Conservation (phyloP, 306 rosid species). For the Inga laurina region DNA sequence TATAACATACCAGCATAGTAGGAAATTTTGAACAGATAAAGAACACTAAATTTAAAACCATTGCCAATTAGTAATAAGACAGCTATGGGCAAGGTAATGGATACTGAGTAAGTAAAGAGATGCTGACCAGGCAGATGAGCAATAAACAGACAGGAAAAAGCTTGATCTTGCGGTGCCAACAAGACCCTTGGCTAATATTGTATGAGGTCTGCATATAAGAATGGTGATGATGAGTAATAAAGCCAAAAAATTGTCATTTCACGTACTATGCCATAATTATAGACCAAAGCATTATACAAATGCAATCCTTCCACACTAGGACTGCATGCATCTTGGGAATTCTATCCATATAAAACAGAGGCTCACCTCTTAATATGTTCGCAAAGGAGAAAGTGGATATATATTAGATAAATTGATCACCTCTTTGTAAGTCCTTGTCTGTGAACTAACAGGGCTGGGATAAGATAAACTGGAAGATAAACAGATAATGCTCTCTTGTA, state of each 20-base stretch:
- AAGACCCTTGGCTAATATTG: slow-evolving; percentile 59
- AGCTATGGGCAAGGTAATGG: background rate
- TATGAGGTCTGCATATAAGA: slow-evolving; percentile 51
- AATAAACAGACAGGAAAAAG: slow-evolving; percentile 67
- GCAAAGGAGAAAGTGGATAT: background rate
- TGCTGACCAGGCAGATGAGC: slow-evolving; percentile 69
- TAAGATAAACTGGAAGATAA: slow-evolving; percentile 69
- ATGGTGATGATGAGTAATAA: slow-evolving; percentile 18
- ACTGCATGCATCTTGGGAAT: background rate
- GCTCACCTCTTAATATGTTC: background rate
- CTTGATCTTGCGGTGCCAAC: slow-evolving; percentile 76
- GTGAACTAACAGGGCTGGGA: slow-evolving; percentile 76
- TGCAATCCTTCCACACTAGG: background rate
- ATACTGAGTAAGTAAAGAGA: background rate
- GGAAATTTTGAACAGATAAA: slow-evolving; percentile 6
- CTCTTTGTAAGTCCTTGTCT: slow-evolving; percentile 61
- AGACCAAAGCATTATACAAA: background rate
- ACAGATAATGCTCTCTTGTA: slow-evolving; percentile 72
- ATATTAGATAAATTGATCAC: slow-evolving; percentile 32
- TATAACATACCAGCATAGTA: background rate
- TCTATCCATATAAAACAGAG: background rate
- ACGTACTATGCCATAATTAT: background rate
- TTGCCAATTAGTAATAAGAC: background rate
- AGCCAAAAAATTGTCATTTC: background rate
- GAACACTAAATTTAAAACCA: background rate